Percentiles rank a stretch among this genome's conserved stretches.
Conservation (phyloP, 2,329 filamentous ascomycete genomes). For the Aureobasidium leucospermi region DNA sequence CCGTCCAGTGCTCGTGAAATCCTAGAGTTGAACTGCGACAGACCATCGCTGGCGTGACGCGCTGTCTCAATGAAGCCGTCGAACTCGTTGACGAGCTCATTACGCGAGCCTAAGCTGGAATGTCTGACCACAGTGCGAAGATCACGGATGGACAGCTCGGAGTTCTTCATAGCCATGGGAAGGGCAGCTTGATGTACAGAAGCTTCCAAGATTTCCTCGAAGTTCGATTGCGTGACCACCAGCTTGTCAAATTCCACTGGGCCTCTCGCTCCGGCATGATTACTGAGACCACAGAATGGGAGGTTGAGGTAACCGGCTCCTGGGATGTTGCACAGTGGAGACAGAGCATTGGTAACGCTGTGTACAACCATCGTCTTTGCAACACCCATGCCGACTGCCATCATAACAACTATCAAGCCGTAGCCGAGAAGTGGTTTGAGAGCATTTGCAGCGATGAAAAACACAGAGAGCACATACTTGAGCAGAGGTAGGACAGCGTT, state of each 20-base stretch:
- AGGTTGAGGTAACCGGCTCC: constrained; percentile 55
- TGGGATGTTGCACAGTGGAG: constrained; percentile 64
- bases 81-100: constrained; percentile 69
- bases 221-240: constrained; percentile 65
- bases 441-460: constrained; percentile 53
- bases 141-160: constrained; percentile 67
- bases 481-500: constrained; percentile 30
- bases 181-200: constrained; percentile 59
- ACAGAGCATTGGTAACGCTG: constrained; percentile 55
- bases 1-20: constrained; percentile 67
- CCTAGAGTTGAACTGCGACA: constrained; percentile 69
- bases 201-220: constrained; percentile 67
- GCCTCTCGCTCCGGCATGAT: constrained; percentile 20
- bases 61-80: constrained; percentile 67
- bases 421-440: constrained; percentile 59
- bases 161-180: constrained; percentile 71
- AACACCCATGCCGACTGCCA: constrained; percentile 52
- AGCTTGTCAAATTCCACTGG: constrained; percentile 64
- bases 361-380: constrained; percentile 55
- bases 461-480: constrained; percentile 48
- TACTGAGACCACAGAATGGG: constrained; percentile 50
- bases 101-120: constrained; percentile 58
- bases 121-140: constrained; percentile 64
- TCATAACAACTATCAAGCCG: constrained; percentile 54
- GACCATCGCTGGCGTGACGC: constrained; percentile 54